A percentile compares a stretch with the other conserved stretches of the same genome.
Conservation (phyloP, 345 rosid genomes). For the Sisymbrium irio region DNA sequence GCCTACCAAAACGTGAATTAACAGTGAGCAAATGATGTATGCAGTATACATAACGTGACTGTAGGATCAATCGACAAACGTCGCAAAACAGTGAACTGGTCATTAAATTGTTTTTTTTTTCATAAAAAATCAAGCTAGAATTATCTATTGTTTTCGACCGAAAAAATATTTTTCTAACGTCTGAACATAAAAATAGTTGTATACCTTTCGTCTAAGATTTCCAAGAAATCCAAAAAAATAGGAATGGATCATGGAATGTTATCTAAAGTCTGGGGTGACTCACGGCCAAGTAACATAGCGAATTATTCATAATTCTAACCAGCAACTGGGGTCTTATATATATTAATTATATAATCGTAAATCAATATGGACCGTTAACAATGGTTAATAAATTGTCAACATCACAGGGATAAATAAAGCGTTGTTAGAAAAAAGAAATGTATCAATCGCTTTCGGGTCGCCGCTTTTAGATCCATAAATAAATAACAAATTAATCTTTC, state of each 20-base stretch:
- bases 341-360: neutral
- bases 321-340: neutral
- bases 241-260: neutral
- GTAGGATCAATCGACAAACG: neutral
- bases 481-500: neutral
- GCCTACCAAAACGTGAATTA: neutral
- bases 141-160: too few relatives aligned
- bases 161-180: neutral
- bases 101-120: neutral
- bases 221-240: neutral
- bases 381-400: conserved; percentile 10
- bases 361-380: conserved; percentile 17
- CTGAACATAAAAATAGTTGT: neutral
- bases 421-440: neutral
- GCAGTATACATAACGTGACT: too few relatives aligned
- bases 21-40: too few relatives aligned
- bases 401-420: neutral
- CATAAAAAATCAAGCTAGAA: neutral
- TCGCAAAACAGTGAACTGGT: neutral
- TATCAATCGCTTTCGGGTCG: conserved; percentile 21
- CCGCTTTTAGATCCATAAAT: conserved; percentile 11
- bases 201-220: neutral
- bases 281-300: conserved; percentile 22
- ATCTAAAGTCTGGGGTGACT: conserved; percentile 14
- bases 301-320: neutral